Conservation (phyloP, 306 rosid species). For the Oemleria cerasiformis region DNA sequence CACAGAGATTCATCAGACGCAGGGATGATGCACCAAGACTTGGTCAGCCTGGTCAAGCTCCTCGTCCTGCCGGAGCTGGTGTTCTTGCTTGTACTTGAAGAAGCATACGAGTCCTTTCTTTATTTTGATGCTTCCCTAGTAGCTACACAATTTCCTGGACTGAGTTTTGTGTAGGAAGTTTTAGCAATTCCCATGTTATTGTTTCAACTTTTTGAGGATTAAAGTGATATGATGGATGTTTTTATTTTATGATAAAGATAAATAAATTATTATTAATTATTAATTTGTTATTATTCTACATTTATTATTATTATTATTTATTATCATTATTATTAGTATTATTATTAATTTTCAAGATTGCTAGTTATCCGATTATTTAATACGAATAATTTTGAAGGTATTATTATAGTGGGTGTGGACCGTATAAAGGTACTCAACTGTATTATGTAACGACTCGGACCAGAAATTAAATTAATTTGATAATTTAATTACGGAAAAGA, state of each 20-base stretch:
- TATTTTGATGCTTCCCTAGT: background rate
- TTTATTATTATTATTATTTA: too few species aligned
- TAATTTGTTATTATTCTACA: too few species aligned
- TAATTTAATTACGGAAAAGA: too few species aligned
- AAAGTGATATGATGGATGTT: background rate
- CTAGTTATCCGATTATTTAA: too few species aligned
- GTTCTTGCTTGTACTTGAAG: constrained; percentile 41
- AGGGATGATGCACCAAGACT: constrained; percentile 75
- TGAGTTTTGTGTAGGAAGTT: constrained; percentile 18
- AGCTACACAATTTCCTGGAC: constrained; percentile 12
- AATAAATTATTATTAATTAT: too few species aligned
- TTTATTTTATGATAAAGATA: background rate
- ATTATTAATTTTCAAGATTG: too few species aligned
- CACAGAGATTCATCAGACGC: constrained; percentile 82
- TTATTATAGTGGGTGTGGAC: too few species aligned
- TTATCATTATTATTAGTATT: too few species aligned
- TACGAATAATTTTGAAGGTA: too few species aligned
- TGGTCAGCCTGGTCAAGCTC: constrained; percentile 66
- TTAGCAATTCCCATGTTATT: background rate
- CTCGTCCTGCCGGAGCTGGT: constrained; percentile 53
- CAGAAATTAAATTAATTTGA: too few species aligned
- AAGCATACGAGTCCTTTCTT: background rate
- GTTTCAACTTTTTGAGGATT: background rate
- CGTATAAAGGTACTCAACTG: too few species aligned
- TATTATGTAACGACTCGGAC: too few species aligned